Conservation (phyloP, 2,329 filamentous ascomycete genomes). For the Ceratocystis cubensis region DNA sequence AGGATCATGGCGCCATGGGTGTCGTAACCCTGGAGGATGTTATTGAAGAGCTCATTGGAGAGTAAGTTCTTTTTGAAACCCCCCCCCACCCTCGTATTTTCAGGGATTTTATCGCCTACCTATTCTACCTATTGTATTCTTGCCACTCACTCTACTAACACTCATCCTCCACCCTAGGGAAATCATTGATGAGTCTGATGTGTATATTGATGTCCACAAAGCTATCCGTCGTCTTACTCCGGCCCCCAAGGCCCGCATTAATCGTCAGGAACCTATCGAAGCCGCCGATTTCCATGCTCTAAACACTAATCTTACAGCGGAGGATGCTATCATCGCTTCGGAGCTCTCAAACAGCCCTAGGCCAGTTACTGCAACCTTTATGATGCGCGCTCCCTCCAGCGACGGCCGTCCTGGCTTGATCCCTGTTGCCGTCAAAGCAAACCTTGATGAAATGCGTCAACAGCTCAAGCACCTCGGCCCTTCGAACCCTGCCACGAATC, state of each 20-base stretch:
- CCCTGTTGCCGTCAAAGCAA: constrained; percentile 45
- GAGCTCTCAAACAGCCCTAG: constrained; percentile 16
- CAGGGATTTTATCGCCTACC: no score
- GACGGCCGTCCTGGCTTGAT: constrained; percentile 39
- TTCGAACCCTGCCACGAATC: constrained; percentile 53
- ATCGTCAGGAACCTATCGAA: constrained; percentile 28
- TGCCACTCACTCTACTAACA: constrained; percentile 22
- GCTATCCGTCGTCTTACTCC: constrained; percentile 81
- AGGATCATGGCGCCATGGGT: constrained; percentile 77
- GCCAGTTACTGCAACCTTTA: constrained; percentile 43
- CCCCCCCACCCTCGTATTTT: neutral
- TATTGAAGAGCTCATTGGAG: constrained; percentile 95
- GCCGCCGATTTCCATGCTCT: constrained; percentile 25
- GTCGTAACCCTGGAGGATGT: constrained; percentile 96
- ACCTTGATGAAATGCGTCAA: constrained; percentile 49
- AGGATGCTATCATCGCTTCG: neutral
- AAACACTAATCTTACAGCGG: neutral
- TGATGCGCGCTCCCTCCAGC: constrained; percentile 44
- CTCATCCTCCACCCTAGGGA: constrained; percentile 44
- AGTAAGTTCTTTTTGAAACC: constrained; percentile 47
- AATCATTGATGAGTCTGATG: constrained; percentile 97
- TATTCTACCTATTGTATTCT: no score
- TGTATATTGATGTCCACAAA: constrained; percentile 97
- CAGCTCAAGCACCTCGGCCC: constrained; percentile 54
- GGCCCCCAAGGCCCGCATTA: constrained; percentile 60